phyloP scores from a whole-genome alignment of 176 grass and related monocot genomes.

The Guadua angustifolia region DNA sequence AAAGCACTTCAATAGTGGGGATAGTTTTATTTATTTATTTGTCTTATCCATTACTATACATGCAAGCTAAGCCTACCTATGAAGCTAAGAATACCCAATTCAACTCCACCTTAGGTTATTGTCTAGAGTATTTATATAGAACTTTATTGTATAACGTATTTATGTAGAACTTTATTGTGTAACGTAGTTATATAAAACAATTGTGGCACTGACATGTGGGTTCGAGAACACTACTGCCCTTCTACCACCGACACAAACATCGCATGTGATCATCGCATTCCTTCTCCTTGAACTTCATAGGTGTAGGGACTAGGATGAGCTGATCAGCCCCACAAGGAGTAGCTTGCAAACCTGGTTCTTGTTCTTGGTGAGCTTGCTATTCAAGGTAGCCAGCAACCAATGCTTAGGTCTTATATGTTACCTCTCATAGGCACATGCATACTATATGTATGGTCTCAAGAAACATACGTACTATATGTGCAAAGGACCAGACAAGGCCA shows the following conservation, averaged over 20 bases:
- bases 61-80: constrained; percentile 1
- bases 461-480: constrained; percentile 37
- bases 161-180: too few relatives aligned
- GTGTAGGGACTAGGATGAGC: constrained; percentile 6
- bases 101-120: neutral
- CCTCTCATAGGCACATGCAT: constrained; percentile 29
- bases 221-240: too few relatives aligned
- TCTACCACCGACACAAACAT: neutral
- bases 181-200: neutral
- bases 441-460: constrained; percentile 39
- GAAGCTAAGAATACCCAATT: neutral
- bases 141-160: too few relatives aligned
- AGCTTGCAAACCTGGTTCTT: constrained; percentile 22
- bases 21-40: neutral
- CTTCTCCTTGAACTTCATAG: neutral
- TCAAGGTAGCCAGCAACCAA: constrained; percentile 40
- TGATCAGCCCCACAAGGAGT: neutral
- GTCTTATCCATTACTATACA: neutral
- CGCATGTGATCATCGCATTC: neutral
- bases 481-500: constrained; percentile 30
- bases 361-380: constrained; percentile 45
- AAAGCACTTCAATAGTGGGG: too few relatives aligned
- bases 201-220: neutral
- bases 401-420: constrained; percentile 30
- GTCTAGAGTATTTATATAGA: neutral